phyloP scores from a whole-genome alignment of 495 filamentous ascomycete species.

The Platismatia glauca region DNA sequence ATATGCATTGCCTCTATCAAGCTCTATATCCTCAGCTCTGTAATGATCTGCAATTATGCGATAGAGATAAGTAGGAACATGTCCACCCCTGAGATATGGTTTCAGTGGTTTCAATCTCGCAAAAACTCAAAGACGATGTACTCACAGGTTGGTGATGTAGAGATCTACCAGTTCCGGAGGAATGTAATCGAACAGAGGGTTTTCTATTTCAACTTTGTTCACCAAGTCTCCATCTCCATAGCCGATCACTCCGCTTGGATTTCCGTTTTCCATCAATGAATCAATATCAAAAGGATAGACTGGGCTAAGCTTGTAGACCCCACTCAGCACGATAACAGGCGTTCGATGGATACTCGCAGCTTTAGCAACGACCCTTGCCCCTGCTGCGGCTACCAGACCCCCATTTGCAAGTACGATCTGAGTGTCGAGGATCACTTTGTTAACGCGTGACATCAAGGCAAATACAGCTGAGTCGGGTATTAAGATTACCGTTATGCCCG shows the following conservation, averaged over 20 bases:
- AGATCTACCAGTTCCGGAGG: slow-evolving; percentile 73
- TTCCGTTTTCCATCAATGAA: slow-evolving; percentile 70
- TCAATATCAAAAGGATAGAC: slow-evolving; percentile 75
- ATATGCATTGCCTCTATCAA: slow-evolving; percentile 5
- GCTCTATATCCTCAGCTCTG: slow-evolving; percentile 64
- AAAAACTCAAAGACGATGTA: slow-evolving; percentile 18
- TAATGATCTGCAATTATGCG: slow-evolving; percentile 79
- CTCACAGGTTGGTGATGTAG: slow-evolving; percentile 89
- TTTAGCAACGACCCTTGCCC: slow-evolving; percentile 66
- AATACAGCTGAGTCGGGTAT: slow-evolving; percentile 78
- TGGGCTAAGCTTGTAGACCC: slow-evolving; percentile 84
- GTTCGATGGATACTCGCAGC: slow-evolving; percentile 72
- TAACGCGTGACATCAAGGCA: slow-evolving; percentile 85
- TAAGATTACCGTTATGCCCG: slow-evolving; percentile 70
- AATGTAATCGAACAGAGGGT: slow-evolving; percentile 76
- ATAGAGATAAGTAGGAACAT: slow-evolving; percentile 73
- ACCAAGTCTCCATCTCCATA: slow-evolving; percentile 69
- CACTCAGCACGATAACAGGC: slow-evolving; percentile 74
- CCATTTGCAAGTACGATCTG: slow-evolving; percentile 82
- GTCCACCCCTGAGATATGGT: slow-evolving; percentile 52
- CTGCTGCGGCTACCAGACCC: slow-evolving; percentile 69
- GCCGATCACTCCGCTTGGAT: slow-evolving; percentile 60
- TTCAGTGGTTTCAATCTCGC: slow-evolving; percentile 23
- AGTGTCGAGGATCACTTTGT: slow-evolving; percentile 84
- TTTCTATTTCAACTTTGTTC: slow-evolving; percentile 66